These are phyloP conservation scores for Colletotrichum magnum DNA, from an alignment of 2,329 filamentous ascomycete genomes.

Conservation along the genomic window DNA sequence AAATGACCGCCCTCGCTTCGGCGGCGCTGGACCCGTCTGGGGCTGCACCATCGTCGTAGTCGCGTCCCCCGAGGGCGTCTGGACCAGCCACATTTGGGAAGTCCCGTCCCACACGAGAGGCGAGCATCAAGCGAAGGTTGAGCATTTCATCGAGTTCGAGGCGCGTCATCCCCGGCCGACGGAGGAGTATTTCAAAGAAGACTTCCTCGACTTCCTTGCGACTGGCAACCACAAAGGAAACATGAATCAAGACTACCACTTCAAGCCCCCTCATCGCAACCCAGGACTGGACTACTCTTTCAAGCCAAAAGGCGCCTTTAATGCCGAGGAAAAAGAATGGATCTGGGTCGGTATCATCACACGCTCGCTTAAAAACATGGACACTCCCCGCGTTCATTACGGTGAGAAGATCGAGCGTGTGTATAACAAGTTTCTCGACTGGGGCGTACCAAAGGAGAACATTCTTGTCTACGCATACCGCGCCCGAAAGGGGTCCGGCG, in stretches of 20 bases:
- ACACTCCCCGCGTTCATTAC: conserved; percentile 2
- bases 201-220: conserved; percentile 15
- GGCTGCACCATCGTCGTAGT: conserved; percentile 39
- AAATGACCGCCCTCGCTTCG: conserved; percentile 21
- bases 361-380: background rate
- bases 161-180: conserved; percentile 1
- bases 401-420: conserved; percentile 16
- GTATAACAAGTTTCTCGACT: conserved; percentile 2
- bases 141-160: background rate
- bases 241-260: background rate
- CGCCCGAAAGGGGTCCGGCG: background rate
- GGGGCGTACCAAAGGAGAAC: conserved; percentile 11
- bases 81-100: conserved; percentile 40
- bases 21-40: conserved; percentile 38
- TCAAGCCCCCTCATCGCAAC: conserved; percentile 7
- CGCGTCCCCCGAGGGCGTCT: conserved; percentile 34
- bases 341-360: conserved; percentile 33
- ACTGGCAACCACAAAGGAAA: conserved; percentile 15
- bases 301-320: conserved; percentile 5
- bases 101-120: conserved; percentile 24
- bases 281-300: conserved; percentile 20
- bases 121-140: background rate
- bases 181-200: conserved; percentile 23
- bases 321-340: conserved; percentile 20
- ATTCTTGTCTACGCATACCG: conserved; percentile 7